Conservation (phyloP, 352 stramenopile species). For the Globisporangium barbulae region DNA sequence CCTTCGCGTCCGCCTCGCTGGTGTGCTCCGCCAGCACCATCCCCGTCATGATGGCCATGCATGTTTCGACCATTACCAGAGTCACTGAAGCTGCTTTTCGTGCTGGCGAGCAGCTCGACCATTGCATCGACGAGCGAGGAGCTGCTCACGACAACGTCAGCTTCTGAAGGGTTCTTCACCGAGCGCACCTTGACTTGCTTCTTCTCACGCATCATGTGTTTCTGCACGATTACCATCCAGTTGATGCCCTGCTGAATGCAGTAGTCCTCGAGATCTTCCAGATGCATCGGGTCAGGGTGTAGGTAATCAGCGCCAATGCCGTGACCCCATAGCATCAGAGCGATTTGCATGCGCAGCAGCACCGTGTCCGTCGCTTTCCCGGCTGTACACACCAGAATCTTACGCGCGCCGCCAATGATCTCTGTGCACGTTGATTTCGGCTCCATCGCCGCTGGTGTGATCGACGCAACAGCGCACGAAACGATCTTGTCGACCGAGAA, state of each 20-base stretch:
- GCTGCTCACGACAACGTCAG: slow-evolving; percentile 63
- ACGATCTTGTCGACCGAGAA: slow-evolving; percentile 88
- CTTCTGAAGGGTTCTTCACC: slow-evolving; percentile 65
- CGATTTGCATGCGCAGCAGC: slow-evolving; percentile 77
- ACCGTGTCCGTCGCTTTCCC: slow-evolving; percentile 72
- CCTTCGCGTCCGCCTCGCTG: slow-evolving; percentile 24
- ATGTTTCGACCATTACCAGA: slow-evolving; percentile 4
- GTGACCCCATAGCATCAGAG: slow-evolving; percentile 66
- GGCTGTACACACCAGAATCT: slow-evolving; percentile 74
- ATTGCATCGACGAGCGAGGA: slow-evolving; percentile 66
- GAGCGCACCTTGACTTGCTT: slow-evolving; percentile 80
- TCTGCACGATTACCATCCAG: slow-evolving; percentile 87
- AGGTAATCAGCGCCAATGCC: slow-evolving; percentile 77
- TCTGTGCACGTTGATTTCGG: slow-evolving; percentile 31
- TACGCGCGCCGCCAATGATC: slow-evolving; percentile 38
- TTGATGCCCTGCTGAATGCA: slow-evolving; percentile 70
- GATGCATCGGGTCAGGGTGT: slow-evolving; percentile 73
- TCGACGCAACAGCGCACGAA: slow-evolving; percentile 50
- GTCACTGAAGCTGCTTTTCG: slow-evolving; percentile 15
- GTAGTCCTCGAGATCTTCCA: slow-evolving; percentile 84
- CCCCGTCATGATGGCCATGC: slow-evolving; percentile 11
- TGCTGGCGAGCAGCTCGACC: slow-evolving; percentile 36
- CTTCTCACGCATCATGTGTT: slow-evolving; percentile 81
- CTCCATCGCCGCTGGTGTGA: slow-evolving; percentile 28
- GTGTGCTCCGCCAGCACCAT: slow-evolving; percentile 18